Base-by-base conservation (phyloP, 2,329 filamentous ascomycete genomes). In the Venturia effusa region DNA sequence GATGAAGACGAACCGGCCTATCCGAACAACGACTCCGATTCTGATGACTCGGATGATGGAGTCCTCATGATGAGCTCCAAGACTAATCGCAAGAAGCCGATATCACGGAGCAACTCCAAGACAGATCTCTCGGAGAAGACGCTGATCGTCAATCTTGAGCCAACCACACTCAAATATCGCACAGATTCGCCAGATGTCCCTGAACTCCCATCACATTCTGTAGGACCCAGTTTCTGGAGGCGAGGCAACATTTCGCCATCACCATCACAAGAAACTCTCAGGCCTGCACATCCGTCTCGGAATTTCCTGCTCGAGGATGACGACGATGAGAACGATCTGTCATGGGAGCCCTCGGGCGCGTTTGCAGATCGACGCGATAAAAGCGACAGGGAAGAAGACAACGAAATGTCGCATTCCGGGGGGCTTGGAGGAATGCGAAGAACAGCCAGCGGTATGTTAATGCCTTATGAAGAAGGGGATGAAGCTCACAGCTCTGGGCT, bases 381-480 rank as follows among this genome's bases (percentile, higher is more conserved):
- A 61, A 6, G 68, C 71, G 65, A 77, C 76, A 59, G 60, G 59
- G 45, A 40, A 19, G 22, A 61, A 37, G 48, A 61, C 39, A 17
- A 30, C 17, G 40, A 54, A 48, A 67, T 64, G 13, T 51, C 45
- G 30, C 64, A 65, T 59, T 66, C 65, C 39, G 64, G 68, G 34
- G 51, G 51, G 4, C 30, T 57, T 3, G 72, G 74, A 22, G 86
- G 87, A 62, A 87, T 95, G 80, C 85, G 88, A 67, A 83, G 92
- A 68, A 95, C 90, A 24, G 81, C 86, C 61, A 94, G 90, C 45
- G 92, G 91, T 68, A 95, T 96, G 90, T 88, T 96, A 70, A 92
- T 95, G 88, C 90, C 91, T 8, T 88, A 87, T 69, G 85, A 85
- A 66, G 89, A 91, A 67, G 79, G 82, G 62, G 51, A 57, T 8